phyloP scores from a whole-genome alignment of 2,329 filamentous ascomycete genomes.

The Pochonia chlamydosporia region DNA sequence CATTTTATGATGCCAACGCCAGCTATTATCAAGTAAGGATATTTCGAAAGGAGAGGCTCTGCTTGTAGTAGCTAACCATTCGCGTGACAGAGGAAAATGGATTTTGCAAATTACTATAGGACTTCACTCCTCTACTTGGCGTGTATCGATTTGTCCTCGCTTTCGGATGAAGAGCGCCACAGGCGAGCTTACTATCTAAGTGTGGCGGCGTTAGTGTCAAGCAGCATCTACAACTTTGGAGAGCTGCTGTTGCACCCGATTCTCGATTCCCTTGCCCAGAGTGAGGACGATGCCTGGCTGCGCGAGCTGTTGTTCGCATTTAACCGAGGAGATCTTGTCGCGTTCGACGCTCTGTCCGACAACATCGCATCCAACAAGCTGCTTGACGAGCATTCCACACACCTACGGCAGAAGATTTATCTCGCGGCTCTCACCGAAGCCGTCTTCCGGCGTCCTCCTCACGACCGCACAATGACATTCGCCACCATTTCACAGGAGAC shows the following conservation, averaged over 20 bases:
- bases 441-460: slow-evolving; percentile 90
- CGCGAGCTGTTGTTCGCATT: slow-evolving; percentile 95
- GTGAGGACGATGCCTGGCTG: slow-evolving; percentile 77
- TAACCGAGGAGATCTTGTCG: slow-evolving; percentile 86
- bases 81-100: slow-evolving; percentile 56
- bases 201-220: slow-evolving; percentile 86
- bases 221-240: slow-evolving; percentile 98
- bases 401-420: slow-evolving; percentile 96
- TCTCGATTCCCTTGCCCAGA: slow-evolving; percentile 68
- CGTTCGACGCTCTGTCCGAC: slow-evolving; percentile 76
- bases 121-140: slow-evolving; percentile 97
- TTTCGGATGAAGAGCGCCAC: slow-evolving; percentile 70
- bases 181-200: slow-evolving; percentile 86
- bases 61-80: background rate
- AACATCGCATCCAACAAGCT: slow-evolving; percentile 77
- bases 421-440: slow-evolving; percentile 93
- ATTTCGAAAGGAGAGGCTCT: background rate
- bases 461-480: slow-evolving; percentile 94
- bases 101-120: slow-evolving; percentile 95
- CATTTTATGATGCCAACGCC: slow-evolving; percentile 93
- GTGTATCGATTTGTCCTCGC: slow-evolving; percentile 77
- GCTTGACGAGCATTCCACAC: slow-evolving; percentile 71
- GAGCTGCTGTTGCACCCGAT: slow-evolving; percentile 97
- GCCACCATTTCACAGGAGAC: slow-evolving; percentile 83
- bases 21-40: slow-evolving; percentile 74